These are phyloP conservation scores for Aureobasidium namibiae DNA, from an alignment of 2,329 filamentous ascomycete species.

Conservation along the genomic window DNA sequence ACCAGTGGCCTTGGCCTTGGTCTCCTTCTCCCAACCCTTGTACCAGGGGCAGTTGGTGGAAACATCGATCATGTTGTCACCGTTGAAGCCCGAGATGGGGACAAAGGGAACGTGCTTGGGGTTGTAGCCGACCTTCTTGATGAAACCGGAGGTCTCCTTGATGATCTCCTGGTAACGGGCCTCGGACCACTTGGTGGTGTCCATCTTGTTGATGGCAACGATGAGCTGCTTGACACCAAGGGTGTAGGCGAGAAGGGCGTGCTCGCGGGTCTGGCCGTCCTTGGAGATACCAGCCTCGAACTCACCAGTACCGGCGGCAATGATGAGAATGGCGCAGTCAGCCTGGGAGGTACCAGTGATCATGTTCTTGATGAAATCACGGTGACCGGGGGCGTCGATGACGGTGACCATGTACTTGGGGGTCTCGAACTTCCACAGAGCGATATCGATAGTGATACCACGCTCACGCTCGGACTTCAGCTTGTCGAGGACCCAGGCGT, in stretches of 20 bases:
- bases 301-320: slow-evolving; percentile 99
- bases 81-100: slow-evolving; percentile 99
- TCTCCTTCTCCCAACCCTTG: slow-evolving; percentile 99
- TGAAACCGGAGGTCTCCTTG: slow-evolving; percentile 99
- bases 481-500: slow-evolving; percentile 99
- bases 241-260: slow-evolving; percentile 99
- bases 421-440: slow-evolving; percentile 99
- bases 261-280: slow-evolving; percentile 99
- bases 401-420: slow-evolving; percentile 93
- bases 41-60: slow-evolving; percentile 98
- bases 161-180: slow-evolving; percentile 96
- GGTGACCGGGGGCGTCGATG: slow-evolving; percentile 98
- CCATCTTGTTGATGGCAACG: slow-evolving; percentile 99
- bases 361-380: slow-evolving; percentile 99
- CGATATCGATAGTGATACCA: slow-evolving; percentile 99
- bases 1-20: slow-evolving; percentile 78
- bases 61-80: slow-evolving; percentile 95
- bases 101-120: slow-evolving; percentile 98
- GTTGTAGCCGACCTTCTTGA: slow-evolving; percentile 99
- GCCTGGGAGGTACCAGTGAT: slow-evolving; percentile 99
- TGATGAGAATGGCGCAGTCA: slow-evolving; percentile 99
- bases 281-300: slow-evolving; percentile 99
- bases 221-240: slow-evolving; percentile 99
- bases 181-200: slow-evolving; percentile 98
- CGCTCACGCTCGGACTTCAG: slow-evolving; percentile 99